These are phyloP conservation scores for Kingdonia uniflora DNA, from an alignment of 164 flowering plant species.

Conservation along the genomic window DNA sequence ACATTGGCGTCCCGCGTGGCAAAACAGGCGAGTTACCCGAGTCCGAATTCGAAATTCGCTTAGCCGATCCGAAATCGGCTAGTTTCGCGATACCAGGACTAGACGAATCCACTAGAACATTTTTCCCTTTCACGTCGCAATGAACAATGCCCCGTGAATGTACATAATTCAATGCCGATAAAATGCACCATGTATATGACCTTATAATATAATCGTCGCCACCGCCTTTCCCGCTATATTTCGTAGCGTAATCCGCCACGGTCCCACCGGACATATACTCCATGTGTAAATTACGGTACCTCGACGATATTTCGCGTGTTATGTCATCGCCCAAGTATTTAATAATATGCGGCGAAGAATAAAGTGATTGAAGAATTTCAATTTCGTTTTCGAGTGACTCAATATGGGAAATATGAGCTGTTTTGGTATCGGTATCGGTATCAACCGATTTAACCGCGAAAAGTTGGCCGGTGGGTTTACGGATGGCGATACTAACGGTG, in stretches of 20 bases:
- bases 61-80: conserved; percentile 71
- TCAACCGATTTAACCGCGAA: conserved; percentile 74
- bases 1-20: conserved; percentile 63
- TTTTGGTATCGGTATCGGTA: conserved; percentile 7
- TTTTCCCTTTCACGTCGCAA: conserved; percentile 71
- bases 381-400: conserved; percentile 58
- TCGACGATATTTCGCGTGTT: conserved; percentile 19
- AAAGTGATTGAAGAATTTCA: conserved; percentile 32
- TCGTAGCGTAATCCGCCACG: conserved; percentile 25
- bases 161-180: conserved; percentile 34
- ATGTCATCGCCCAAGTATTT: conserved; percentile 45
- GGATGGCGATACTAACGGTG: conserved; percentile 33
- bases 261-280: conserved; percentile 64
- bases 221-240: conserved; percentile 5
- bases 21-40: neutral
- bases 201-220: conserved; percentile 30
- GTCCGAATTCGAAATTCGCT: neutral
- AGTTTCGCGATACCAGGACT: conserved; percentile 33
- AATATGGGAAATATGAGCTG: conserved; percentile 13
- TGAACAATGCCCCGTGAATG: conserved; percentile 52
- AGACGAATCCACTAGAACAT: conserved; percentile 33
- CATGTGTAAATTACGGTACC: conserved; percentile 45
- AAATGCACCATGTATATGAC: conserved; percentile 27
- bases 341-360: conserved; percentile 42
- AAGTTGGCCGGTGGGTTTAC: conserved; percentile 15